These are phyloP conservation scores for Leccinum uliginosum DNA, from an alignment of 768 basidiomycete species.

Conservation along the genomic window DNA sequence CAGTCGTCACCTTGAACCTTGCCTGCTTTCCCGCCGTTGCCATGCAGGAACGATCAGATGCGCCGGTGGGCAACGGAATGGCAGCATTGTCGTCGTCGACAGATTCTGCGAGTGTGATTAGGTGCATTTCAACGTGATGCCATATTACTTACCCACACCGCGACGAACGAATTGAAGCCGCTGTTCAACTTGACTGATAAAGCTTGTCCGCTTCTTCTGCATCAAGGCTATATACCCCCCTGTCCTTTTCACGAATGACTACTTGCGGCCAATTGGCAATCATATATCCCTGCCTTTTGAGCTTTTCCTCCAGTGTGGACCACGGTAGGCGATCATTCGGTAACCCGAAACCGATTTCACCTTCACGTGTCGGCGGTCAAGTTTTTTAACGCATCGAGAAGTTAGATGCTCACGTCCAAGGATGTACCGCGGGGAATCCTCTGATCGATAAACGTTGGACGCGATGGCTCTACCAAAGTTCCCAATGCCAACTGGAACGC, in stretches of 20 bases:
- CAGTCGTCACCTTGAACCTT: constrained; percentile 2
- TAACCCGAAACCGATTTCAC: background rate
- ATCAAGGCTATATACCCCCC: background rate
- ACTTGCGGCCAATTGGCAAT: background rate
- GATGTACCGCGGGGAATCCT: constrained; percentile 57
- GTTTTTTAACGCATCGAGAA: background rate
- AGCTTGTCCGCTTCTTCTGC: too few species aligned
- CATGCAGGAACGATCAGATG: background rate
- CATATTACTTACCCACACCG: background rate
- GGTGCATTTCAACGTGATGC: background rate
- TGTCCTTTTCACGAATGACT: background rate
- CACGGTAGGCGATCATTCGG: background rate
- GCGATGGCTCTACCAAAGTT: constrained; percentile 65
- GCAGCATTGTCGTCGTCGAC: too few species aligned
- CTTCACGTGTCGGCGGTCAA: background rate
- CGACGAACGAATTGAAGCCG: too few species aligned
- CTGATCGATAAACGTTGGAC: constrained; percentile 54
- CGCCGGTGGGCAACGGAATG: background rate
- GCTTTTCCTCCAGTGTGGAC: background rate
- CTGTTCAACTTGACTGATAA: too few species aligned
- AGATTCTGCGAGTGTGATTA: background rate
- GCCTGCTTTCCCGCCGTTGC: background rate
- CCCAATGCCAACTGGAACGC: constrained; percentile 51
- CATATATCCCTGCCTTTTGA: background rate
- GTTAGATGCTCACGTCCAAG: constrained; percentile 53